These are phyloP conservation scores for Calocybe gangraenosa DNA, from an alignment of 768 basidiomycete species.

Conservation along the genomic window DNA sequence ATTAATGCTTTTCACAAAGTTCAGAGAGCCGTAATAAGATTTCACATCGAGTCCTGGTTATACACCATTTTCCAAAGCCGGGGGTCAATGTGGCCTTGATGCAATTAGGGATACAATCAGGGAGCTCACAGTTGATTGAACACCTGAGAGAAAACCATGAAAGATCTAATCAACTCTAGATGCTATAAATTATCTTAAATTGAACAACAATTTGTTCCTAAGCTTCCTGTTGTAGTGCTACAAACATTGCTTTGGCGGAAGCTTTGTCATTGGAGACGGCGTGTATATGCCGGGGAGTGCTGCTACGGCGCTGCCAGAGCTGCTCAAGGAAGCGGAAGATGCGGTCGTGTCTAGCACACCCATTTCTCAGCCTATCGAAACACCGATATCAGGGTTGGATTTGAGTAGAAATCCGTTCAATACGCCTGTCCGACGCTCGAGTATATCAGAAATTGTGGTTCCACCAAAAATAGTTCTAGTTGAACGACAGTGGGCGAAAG, in stretches of 20 bases:
- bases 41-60: too few species aligned
- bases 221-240: too few species aligned
- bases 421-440: constrained; percentile 19
- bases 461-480: neutral
- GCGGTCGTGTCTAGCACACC: constrained; percentile 30
- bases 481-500: constrained; percentile 57
- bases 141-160: too few species aligned
- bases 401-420: constrained; percentile 21
- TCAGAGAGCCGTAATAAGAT: too few species aligned
- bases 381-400: neutral
- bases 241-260: constrained; percentile 20
- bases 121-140: too few species aligned
- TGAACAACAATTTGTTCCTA: too few species aligned
- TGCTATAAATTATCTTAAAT: too few species aligned
- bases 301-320: constrained; percentile 46
- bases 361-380: neutral
- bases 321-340: constrained; percentile 56
- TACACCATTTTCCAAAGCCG: too few species aligned
- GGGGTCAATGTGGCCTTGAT: too few species aligned
- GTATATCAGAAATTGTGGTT: neutral
- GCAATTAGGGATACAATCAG: too few species aligned
- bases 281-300: constrained; percentile 56
- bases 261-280: constrained; percentile 43
- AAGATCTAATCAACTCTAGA: too few species aligned
- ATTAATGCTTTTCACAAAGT: too few species aligned